phyloP scores from a whole-genome alignment of 768 basidiomycete genomes.

The Tylopilus felleus region DNA sequence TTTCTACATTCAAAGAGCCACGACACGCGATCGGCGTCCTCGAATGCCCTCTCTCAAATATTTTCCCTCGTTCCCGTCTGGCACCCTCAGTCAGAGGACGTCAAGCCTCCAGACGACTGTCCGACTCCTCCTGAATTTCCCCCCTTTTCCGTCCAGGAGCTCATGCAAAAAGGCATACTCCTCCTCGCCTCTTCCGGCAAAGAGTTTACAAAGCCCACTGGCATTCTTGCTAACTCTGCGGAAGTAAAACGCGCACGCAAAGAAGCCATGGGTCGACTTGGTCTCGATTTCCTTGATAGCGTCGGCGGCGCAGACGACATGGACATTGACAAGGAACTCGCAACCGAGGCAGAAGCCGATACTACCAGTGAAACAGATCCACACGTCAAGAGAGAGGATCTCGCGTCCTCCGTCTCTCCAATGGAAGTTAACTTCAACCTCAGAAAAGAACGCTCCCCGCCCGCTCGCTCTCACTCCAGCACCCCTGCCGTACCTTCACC shows the following conservation, averaged over 20 bases:
- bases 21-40: conserved; percentile 89
- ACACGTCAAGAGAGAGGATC: conserved; percentile 39
- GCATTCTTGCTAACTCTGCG: conserved; percentile 65
- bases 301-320: conserved; percentile 73
- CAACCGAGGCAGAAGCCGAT: conserved; percentile 52
- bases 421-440: conserved; percentile 44
- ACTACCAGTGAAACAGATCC: conserved; percentile 41
- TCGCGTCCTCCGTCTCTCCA: conserved; percentile 34
- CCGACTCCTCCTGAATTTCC: conserved; percentile 57
- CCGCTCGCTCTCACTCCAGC: conserved; percentile 42
- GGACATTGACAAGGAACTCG: conserved; percentile 82
- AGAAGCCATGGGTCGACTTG: conserved; percentile 85
- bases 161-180: conserved; percentile 72
- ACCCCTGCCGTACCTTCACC: conserved; percentile 50
- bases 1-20: conserved; percentile 88
- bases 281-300: conserved; percentile 79
- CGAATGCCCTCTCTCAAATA: conserved; percentile 83
- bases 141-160: conserved; percentile 70
- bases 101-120: conserved; percentile 26
- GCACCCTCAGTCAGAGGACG: conserved; percentile 38
- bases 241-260: conserved; percentile 87
- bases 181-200: conserved; percentile 92
- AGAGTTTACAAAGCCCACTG: conserved; percentile 76
- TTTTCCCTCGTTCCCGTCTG: conserved; percentile 82
- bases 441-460: conserved; percentile 39